Evolutionary conservation across 257 asterid genomes (phyloP), one percentile per base, ranked within the genome.

Genomic region (Gentiana macrophylla): DNA sequence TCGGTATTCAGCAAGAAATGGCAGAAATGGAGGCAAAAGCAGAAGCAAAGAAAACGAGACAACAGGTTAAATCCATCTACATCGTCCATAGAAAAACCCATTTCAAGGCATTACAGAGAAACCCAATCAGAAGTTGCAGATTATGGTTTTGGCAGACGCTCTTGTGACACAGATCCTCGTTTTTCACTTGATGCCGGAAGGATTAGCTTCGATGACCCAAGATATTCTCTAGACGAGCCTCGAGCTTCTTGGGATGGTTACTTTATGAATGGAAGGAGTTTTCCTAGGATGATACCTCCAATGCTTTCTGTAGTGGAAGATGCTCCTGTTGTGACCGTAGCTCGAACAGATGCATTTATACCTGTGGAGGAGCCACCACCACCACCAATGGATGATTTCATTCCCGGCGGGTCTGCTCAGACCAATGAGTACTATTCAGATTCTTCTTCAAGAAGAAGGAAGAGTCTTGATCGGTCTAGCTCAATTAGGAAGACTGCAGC

Each of bases 201-300:
- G 70, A 81, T 85, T 55, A 81, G 94, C 68, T 78, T 85, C 36
- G 97, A 89, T 59, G 95, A 81, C 76, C 80, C 93, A 0, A 67
- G 97, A 50, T 89, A 80, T 51, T 86, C 97, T 1, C 78, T 86
- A 4, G 95, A 89, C 4, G 92, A 89, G 80, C 95, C 97, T 35
- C 79, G 94, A 15, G 97, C 95, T 53, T 83, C 95, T 4, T 89
- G 95, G 79, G 97, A 89, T 64, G 97, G 91, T 8, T 50, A 86
- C 63, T 56, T 41, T 24, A 53, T 89, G 72, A 73, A 71, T 12
- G 95, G 92, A 2, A 77, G 77, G 72, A 56, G 37, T 52, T 70
- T 83, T 35, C 84, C 87, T 5, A 79, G 89, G 64, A 76, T 83
- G 64, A 76, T 83, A 41, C 87, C 71, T 0, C 77, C 88, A 1